These are phyloP conservation scores for Pyrenochaeta sp. DNA, from an alignment of 2,329 filamentous ascomycete genomes.

Conservation along the genomic window DNA sequence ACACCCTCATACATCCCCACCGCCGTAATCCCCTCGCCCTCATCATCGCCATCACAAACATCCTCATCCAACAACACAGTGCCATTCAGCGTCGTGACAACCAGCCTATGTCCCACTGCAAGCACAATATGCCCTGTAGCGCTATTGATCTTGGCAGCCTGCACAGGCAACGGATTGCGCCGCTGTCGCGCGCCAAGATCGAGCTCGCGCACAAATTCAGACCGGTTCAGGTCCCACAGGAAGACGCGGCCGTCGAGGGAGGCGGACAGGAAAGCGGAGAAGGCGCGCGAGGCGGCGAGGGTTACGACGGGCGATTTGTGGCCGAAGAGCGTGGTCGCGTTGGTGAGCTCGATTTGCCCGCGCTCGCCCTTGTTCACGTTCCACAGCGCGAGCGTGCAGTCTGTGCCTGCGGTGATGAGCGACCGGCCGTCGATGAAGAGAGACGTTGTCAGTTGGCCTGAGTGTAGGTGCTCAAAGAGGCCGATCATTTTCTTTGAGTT, in stretches of 20 bases:
- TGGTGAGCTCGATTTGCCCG: conserved; percentile 74
- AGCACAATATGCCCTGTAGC: conserved; percentile 89
- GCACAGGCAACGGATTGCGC: conserved; percentile 45
- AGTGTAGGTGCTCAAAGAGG: conserved; percentile 91
- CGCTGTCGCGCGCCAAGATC: conserved; percentile 50
- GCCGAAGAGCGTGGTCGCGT: conserved; percentile 83
- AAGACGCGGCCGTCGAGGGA: conserved; percentile 83
- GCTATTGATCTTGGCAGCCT: conserved; percentile 88
- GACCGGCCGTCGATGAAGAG: conserved; percentile 89
- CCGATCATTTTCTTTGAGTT: conserved; percentile 85
- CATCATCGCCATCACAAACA: conserved; percentile 71
- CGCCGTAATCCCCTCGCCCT: conserved; percentile 73
- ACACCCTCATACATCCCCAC: conserved; percentile 94
- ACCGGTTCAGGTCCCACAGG: conserved; percentile 92
- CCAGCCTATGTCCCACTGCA: conserved; percentile 76
- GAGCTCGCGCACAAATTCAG: conserved; percentile 82
- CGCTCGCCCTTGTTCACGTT: conserved; percentile 71
- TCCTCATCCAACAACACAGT: conserved; percentile 81
- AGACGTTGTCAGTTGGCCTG: conserved; percentile 84
- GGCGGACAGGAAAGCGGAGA: conserved; percentile 85
- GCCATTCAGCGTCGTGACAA: conserved; percentile 89
- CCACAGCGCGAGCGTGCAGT: conserved; percentile 90
- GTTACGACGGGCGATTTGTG: conserved; percentile 84
- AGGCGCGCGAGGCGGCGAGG: conserved; percentile 85
- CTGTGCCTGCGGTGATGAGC: conserved; percentile 87